Evolutionary conservation across 1,139 yeast species (phyloP).

Genomic region (Zygosaccharomyces sapae): DNA sequence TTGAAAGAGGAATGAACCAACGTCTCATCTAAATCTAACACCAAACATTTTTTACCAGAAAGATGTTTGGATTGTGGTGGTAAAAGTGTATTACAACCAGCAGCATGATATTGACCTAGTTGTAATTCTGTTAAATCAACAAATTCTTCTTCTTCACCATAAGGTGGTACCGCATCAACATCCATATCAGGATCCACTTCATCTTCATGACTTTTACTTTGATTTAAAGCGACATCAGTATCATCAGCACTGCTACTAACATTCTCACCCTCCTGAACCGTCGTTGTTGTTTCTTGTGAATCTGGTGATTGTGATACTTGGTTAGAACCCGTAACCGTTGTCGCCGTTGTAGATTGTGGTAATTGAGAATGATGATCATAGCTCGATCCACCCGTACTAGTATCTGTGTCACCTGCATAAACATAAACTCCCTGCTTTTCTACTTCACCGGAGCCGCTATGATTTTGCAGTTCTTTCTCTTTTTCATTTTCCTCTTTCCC

Average conservation of each 20-base stretch:
- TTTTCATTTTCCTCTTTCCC: background rate
- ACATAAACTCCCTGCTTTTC: slow-evolving; percentile 24
- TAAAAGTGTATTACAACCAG: slow-evolving; percentile 64
- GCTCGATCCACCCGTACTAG: slow-evolving; percentile 29
- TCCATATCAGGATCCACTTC: slow-evolving; percentile 19
- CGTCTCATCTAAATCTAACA: slow-evolving; percentile 92
- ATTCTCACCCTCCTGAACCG: slow-evolving; percentile 19
- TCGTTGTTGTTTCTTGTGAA: slow-evolving; percentile 16
- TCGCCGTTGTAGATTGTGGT: background rate
- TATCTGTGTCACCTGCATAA: slow-evolving; percentile 30
- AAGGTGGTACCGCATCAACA: slow-evolving; percentile 22
- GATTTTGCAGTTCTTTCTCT: background rate
- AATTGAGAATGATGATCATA: slow-evolving; percentile 19
- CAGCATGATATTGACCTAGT: slow-evolving; percentile 61
- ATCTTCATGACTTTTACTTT: slow-evolving; percentile 11
- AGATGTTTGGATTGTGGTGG: slow-evolving; percentile 43
- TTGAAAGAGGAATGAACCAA: slow-evolving; percentile 94
- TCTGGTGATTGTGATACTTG: slow-evolving; percentile 4
- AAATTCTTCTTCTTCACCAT: slow-evolving; percentile 25
- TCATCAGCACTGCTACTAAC: slow-evolving; percentile 21
- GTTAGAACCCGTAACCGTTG: background rate
- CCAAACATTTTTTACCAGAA: slow-evolving; percentile 71
- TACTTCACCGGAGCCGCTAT: slow-evolving; percentile 12
- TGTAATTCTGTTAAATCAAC: slow-evolving; percentile 60
- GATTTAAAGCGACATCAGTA: slow-evolving; percentile 13